A percentile compares a stretch with the other conserved stretches of the same genome.
Conservation (phyloP, 768 basidiomycete species). For the Lepiota venenata region DNA sequence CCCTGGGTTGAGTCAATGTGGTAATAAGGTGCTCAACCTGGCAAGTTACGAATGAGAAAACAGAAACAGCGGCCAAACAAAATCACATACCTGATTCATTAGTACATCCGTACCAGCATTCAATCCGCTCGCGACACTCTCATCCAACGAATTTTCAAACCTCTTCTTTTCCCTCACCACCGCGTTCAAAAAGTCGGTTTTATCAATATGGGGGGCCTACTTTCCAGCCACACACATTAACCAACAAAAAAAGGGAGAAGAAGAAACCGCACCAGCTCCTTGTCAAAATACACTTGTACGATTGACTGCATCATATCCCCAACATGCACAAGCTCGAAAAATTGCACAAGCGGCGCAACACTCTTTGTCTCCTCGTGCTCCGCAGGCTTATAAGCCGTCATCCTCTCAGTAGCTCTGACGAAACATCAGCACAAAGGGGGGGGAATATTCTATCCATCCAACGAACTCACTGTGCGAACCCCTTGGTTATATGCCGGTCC, state of each 20-base stretch:
- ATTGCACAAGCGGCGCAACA: conserved; percentile 92
- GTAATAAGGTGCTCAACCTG: conserved; percentile 93
- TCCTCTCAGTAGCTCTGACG: conserved; percentile 79
- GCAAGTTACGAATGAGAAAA: not conserved
- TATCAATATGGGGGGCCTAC: conserved; percentile 85
- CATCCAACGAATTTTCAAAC: conserved; percentile 90
- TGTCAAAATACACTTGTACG: conserved; percentile 98
- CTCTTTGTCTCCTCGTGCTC: conserved; percentile 79
- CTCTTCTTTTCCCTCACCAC: conserved; percentile 96
- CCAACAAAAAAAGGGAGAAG: not conserved
- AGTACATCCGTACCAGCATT: conserved; percentile 95
- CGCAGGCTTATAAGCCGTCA: conserved; percentile 86
- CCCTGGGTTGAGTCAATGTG: conserved; percentile 76
- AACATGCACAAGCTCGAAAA: conserved; percentile 96
- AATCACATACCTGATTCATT: conserved; percentile 77
- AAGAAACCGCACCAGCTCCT: conserved; percentile 70
- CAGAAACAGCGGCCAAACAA: not conserved
- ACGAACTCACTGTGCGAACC: conserved; percentile 67
- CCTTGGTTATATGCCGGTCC: conserved; percentile 75
- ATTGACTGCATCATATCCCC: conserved; percentile 98
- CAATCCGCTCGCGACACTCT: conserved; percentile 88
- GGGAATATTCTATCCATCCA: conserved; percentile 13
- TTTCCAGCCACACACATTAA: not conserved
- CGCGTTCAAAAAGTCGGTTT: conserved; percentile 88
- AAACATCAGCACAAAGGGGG: not conserved